phyloP scores from a whole-genome alignment of 1,284 basidiomycete species.

The Cutaneotrichosporon sp. region DNA sequence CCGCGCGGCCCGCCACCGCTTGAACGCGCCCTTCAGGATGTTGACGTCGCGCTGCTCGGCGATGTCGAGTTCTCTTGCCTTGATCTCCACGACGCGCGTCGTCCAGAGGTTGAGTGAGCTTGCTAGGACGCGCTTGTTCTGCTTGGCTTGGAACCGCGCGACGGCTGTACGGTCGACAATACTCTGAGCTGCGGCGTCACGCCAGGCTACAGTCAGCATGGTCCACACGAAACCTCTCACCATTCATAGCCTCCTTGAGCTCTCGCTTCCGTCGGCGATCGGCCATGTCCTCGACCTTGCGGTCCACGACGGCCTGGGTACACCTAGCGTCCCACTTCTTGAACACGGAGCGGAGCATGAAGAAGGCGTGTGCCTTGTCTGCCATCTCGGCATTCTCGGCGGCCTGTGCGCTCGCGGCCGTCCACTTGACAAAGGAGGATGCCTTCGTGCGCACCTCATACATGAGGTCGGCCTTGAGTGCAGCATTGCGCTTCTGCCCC shows the following conservation, averaged over 20 bases:
- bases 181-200: conserved; percentile 17
- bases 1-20: conserved; percentile 23
- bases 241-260: neutral
- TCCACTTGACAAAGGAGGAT: conserved; percentile 31
- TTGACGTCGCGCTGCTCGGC: conserved; percentile 29
- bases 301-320: conserved; percentile 13
- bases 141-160: conserved; percentile 18
- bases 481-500: conserved; percentile 23
- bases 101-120: conserved; percentile 35
- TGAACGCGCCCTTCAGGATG: conserved; percentile 24
- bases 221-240: neutral
- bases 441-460: conserved; percentile 23
- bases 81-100: conserved; percentile 41
- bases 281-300: conserved; percentile 26
- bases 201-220: conserved; percentile 20
- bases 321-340: conserved; percentile 30
- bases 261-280: conserved; percentile 13
- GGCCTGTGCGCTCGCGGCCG: conserved; percentile 20
- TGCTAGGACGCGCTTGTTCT: conserved; percentile 27
- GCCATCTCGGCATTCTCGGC: conserved; percentile 29
- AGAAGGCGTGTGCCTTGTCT: conserved; percentile 45
- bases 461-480: conserved; percentile 34
- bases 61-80: conserved; percentile 42
- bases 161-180: conserved; percentile 18
- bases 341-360: conserved; percentile 33